A percentile compares a stretch with the other conserved stretches of the same genome.
Conservation (phyloP, 805 yeast genomes). For the Metschnikowia baotianmanensis region DNA sequence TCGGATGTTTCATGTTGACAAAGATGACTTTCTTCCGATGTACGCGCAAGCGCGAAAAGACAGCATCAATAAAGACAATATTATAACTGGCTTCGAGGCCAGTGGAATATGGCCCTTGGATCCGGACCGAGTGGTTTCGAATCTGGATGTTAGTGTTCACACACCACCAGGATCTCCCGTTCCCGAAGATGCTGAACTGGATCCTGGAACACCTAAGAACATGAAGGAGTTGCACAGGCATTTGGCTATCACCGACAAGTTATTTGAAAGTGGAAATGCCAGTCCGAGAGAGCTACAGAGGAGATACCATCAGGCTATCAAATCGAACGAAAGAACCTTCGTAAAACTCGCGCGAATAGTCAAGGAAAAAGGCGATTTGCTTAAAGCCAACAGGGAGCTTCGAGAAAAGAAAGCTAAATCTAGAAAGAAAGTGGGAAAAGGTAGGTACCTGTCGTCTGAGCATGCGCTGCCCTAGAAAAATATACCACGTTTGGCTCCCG, state of each 20-base stretch:
- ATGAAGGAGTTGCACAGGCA: background rate
- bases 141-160: background rate
- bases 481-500: background rate
- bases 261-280: background rate
- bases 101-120: background rate
- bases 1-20: background rate
- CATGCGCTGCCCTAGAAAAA: background rate
- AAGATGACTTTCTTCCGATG: background rate
- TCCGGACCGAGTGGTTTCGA: background rate
- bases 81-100: background rate
- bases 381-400: background rate
- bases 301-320: background rate
- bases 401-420: background rate
- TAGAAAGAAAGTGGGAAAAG: background rate
- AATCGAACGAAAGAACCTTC: background rate
- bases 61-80: background rate
- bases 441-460: background rate
- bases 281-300: background rate
- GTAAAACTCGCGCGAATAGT: background rate
- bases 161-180: background rate
- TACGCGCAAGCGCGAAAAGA: background rate
- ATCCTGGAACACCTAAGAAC: background rate
- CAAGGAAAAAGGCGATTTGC: background rate
- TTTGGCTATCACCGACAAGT: background rate
- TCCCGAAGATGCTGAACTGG: background rate